Percentiles rank a stretch among this genome's conserved stretches.
Conservation (phyloP, 768 basidiomycete genomes). For the Rhodosporidiobolus sp. region DNA sequence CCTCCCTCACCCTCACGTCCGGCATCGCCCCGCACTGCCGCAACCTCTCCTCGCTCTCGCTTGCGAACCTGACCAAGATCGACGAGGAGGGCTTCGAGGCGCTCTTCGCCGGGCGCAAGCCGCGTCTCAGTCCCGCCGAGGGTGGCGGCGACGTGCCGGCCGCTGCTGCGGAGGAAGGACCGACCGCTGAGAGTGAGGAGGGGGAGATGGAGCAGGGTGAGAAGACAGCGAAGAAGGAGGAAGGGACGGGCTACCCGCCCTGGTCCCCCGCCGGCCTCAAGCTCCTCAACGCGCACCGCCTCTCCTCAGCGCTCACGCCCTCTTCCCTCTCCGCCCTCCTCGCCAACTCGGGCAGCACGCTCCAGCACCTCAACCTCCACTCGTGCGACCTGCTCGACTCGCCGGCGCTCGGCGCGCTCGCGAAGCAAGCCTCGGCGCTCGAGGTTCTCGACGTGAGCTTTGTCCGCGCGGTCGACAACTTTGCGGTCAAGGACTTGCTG, state of each 20-base stretch:
- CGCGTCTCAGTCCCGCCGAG: background rate
- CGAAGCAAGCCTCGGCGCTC: slow-evolving; percentile 51
- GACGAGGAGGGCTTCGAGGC: slow-evolving; percentile 66
- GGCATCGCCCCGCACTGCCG: slow-evolving; percentile 60
- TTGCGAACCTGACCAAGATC: slow-evolving; percentile 61
- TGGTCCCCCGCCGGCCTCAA: slow-evolving; percentile 42
- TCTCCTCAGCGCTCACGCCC: slow-evolving; percentile 53
- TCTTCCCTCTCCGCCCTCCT: slow-evolving; percentile 63
- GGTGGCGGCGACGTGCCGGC: background rate
- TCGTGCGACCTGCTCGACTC: slow-evolving; percentile 66
- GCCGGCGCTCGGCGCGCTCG: slow-evolving; percentile 52
- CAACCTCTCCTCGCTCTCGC: slow-evolving; percentile 56
- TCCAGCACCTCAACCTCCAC: slow-evolving; percentile 69
- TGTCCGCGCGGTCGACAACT: slow-evolving; percentile 79
- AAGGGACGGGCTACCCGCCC: background rate
- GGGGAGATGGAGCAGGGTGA: too few relatives aligned
- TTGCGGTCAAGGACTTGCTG: slow-evolving; percentile 68
- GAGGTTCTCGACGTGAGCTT: slow-evolving; percentile 73
- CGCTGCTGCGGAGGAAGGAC: too few relatives aligned
- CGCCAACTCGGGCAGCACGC: slow-evolving; percentile 60
- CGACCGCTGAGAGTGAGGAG: too few relatives aligned
- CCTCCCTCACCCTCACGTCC: slow-evolving; percentile 59
- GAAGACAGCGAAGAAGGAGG: background rate
- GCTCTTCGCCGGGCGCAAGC: slow-evolving; percentile 58
- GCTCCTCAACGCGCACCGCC: slow-evolving; percentile 61